Percentiles rank a stretch among this genome's conserved stretches.
These are phyloP conservation scores for Carex pumila DNA, from an alignment of 176 grass and related monocot genomes.

Conservation along the genomic window DNA sequence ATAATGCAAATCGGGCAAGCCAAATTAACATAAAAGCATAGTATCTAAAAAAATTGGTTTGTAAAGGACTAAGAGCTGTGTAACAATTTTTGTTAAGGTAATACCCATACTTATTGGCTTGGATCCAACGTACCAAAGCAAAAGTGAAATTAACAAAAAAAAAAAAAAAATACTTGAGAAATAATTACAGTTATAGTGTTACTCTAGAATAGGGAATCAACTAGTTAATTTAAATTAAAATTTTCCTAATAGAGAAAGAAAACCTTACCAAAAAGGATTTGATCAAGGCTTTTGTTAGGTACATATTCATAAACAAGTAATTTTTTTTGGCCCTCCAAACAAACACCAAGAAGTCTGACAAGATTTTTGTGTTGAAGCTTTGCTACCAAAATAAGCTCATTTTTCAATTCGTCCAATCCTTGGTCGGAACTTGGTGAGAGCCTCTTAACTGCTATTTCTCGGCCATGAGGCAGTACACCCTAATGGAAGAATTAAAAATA, in stretches of 20 bases:
- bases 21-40: not conserved
- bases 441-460: constrained; percentile 26
- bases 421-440: constrained; percentile 3
- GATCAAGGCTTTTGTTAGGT: constrained; percentile 26
- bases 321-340: constrained; percentile 26
- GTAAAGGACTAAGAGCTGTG: not conserved
- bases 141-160: not conserved
- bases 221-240: not conserved
- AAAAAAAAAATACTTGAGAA: not conserved
- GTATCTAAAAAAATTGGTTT: not conserved
- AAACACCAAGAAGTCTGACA: constrained; percentile 25
- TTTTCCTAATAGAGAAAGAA: not conserved
- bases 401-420: constrained; percentile 19
- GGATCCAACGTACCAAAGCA: not conserved
- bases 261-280: constrained; percentile 21
- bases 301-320: constrained; percentile 29
- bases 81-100: not conserved
- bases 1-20: not conserved
- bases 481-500: not conserved
- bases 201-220: not conserved
- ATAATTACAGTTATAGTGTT: not conserved
- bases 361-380: constrained; percentile 31
- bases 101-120: not conserved
- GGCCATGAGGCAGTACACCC: constrained; percentile 11
- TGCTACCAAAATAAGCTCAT: constrained; percentile 22